phyloP scores from a whole-genome alignment of 2,329 filamentous ascomycete genomes.

The Fusarium verticillioides region DNA sequence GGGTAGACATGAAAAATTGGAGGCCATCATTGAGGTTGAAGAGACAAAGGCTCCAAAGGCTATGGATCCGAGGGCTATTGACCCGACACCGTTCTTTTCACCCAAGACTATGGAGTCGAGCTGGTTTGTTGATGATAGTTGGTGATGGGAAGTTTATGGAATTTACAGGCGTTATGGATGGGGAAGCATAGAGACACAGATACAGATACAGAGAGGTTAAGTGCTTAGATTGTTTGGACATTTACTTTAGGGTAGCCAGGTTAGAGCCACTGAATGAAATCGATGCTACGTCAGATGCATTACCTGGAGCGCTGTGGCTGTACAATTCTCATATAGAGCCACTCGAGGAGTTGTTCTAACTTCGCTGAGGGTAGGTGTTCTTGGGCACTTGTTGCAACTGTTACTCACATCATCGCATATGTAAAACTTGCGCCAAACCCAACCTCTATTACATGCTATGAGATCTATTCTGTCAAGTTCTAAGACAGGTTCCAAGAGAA shows the following conservation, averaged over 20 bases:
- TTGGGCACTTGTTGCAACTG: rapidly evolving
- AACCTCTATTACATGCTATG: background rate
- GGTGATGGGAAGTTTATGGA: background rate
- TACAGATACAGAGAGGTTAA: background rate
- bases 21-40: background rate
- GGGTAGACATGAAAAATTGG: background rate
- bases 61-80: background rate
- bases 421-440: rapidly evolving
- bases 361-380: background rate
- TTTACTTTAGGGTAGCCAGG: background rate
- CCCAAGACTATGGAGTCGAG: slow-evolving; percentile 1
- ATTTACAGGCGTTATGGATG: background rate
- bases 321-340: rapidly evolving
- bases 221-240: background rate
- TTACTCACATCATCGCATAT: rapidly evolving
- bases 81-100: background rate
- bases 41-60: background rate
- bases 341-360: background rate
- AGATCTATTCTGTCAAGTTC: background rate
- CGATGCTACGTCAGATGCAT: background rate
- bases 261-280: rapidly evolving
- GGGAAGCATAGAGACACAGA: background rate
- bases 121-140: slow-evolving; percentile 13
- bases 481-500: rapidly evolving
- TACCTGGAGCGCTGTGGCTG: background rate